A percentile compares a stretch with the other conserved stretches of the same genome.
Evolutionary conservation across 2,329 filamentous ascomycete species (phyloP).

Genomic region (Pseudogymnoascus pannorum): DNA sequence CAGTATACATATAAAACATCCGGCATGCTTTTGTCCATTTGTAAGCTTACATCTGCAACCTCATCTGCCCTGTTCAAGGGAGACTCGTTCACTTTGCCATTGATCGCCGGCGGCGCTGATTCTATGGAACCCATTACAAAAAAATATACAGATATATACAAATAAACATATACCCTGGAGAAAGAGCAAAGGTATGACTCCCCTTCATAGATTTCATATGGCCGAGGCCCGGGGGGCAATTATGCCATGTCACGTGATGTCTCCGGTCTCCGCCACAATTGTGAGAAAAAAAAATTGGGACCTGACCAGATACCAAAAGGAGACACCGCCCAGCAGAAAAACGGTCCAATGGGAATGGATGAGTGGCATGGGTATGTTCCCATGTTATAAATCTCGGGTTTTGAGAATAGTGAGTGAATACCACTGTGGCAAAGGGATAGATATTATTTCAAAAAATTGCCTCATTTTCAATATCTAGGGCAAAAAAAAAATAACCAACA

Average conservation of each 20-base stretch:
- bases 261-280: background rate
- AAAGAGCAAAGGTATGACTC: conserved; percentile 1
- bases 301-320: background rate
- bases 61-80: conserved; percentile 36
- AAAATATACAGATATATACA: conserved; percentile 1
- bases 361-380: background rate
- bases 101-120: conserved; percentile 13
- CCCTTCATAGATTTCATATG: background rate
- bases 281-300: background rate
- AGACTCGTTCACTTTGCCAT: conserved; percentile 14
- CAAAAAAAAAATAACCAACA: too few species aligned
- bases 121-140: conserved; percentile 19
- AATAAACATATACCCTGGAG: background rate
- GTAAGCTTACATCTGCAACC: conserved; percentile 38
- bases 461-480: too few species aligned
- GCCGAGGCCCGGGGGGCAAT: background rate
- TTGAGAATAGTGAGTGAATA: too few species aligned
- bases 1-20: background rate
- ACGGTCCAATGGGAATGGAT: background rate
- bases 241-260: background rate
- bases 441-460: too few species aligned
- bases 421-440: too few species aligned
- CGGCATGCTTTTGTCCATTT: background rate
- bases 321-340: conserved; percentile 2
- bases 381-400: too few species aligned